Evolutionary conservation across 495 filamentous ascomycete genomes (phyloP).

Genomic region (Xylaria cubensis): DNA sequence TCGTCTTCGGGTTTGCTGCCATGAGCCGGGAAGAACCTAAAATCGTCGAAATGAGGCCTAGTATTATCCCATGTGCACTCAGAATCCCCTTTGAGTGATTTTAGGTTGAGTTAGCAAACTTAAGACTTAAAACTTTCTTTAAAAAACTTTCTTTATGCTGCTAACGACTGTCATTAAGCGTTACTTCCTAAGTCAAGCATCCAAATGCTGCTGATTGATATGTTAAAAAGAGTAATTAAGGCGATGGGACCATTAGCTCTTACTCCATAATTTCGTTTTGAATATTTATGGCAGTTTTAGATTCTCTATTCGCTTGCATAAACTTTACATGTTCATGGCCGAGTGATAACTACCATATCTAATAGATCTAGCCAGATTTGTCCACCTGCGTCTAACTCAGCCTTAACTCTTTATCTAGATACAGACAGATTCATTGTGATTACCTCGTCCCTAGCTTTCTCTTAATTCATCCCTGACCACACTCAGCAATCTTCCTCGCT

Average conservation of each 20-base stretch:
- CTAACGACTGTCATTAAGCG: background rate
- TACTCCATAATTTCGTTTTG: background rate
- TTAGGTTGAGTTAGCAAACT: background rate
- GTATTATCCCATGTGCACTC: background rate
- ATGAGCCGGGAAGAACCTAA: background rate
- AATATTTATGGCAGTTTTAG: background rate
- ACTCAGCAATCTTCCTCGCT: slow-evolving; percentile 1
- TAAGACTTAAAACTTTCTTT: background rate
- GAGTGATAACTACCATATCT: background rate
- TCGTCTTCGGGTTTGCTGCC: background rate
- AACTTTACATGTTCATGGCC: background rate
- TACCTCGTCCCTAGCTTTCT: background rate
- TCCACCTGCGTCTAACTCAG: background rate
- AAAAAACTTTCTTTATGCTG: background rate
- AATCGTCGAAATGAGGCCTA: background rate
- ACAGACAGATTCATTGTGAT: background rate
- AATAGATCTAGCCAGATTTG: background rate
- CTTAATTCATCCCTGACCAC: background rate
- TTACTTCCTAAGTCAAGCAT: background rate
- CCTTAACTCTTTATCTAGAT: background rate
- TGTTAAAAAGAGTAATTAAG: background rate
- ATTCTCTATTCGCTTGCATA: background rate
- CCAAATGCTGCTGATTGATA: background rate
- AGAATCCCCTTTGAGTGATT: background rate
- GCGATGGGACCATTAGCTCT: background rate